Conservation (phyloP, 805 yeast genomes). For the Sugiyamaella marilandica region DNA sequence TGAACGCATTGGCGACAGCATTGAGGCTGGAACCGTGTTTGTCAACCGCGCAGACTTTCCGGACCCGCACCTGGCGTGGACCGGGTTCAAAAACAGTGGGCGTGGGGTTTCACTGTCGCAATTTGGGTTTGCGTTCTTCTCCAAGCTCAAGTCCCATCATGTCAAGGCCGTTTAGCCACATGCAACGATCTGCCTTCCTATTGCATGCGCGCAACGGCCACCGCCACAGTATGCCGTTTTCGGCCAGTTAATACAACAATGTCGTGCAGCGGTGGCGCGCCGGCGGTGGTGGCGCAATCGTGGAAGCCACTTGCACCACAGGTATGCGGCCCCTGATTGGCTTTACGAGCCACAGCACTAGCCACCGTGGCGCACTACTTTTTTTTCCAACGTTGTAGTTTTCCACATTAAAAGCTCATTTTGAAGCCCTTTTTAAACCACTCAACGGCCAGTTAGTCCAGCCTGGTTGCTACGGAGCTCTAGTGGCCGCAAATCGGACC, state of each 20-base stretch:
- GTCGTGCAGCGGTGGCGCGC: too few species aligned
- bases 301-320: neutral
- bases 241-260: too few species aligned
- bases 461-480: too few species aligned
- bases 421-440: too few species aligned
- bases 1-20: constrained; percentile 52
- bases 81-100: constrained; percentile 70
- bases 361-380: neutral
- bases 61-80: constrained; percentile 62
- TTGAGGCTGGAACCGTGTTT: constrained; percentile 63
- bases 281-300: neutral
- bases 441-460: too few species aligned
- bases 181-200: too few species aligned
- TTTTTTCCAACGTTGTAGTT: too few species aligned
- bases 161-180: constrained; percentile 19
- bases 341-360: neutral
- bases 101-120: constrained; percentile 67
- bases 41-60: constrained; percentile 63
- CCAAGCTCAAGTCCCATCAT: constrained; percentile 33
- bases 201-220: too few species aligned
- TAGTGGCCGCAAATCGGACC: too few species aligned
- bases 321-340: neutral
- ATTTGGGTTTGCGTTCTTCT: constrained; percentile 48
- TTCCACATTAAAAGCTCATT: too few species aligned
- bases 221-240: too few species aligned